Conservation (phyloP, 768 basidiomycete species). For the Astraeus odoratus region DNA sequence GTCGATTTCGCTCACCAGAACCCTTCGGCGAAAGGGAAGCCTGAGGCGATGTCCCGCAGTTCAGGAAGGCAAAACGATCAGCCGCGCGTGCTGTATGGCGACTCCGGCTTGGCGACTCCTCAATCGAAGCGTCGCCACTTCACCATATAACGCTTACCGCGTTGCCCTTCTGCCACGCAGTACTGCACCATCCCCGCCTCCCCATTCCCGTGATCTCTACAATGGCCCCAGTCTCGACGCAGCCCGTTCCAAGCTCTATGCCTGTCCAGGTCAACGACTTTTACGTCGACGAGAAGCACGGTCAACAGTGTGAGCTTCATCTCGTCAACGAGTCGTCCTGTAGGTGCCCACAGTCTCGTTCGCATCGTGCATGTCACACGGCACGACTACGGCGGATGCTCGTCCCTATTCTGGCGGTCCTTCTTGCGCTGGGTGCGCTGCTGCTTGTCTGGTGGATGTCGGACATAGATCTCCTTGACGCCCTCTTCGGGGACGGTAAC, state of each 20-base stretch:
- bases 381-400: slow-evolving; percentile 28
- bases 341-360: slow-evolving; percentile 13
- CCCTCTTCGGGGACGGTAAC: slow-evolving; percentile 21
- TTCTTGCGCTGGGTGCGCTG: slow-evolving; percentile 27
- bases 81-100: too few species aligned
- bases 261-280: slow-evolving; percentile 5
- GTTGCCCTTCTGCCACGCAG: too few species aligned
- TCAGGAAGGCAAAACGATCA: too few species aligned
- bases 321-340: slow-evolving; percentile 14
- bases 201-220: slow-evolving; percentile 1
- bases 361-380: slow-evolving; percentile 29
- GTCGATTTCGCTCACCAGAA: too few species aligned
- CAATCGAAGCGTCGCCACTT: too few species aligned
- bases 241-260: slow-evolving; percentile 23
- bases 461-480: slow-evolving; percentile 17
- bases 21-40: too few species aligned
- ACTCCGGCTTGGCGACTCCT: too few species aligned
- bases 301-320: slow-evolving; percentile 20
- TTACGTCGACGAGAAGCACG: slow-evolving; percentile 10
- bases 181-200: slow-evolving; percentile 8
- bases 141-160: too few species aligned
- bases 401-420: slow-evolving; percentile 26
- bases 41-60: too few species aligned
- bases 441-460: slow-evolving; percentile 27
- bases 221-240: slow-evolving; percentile 23